Base-by-base conservation (phyloP, 345 rosid species). In the Eutrema yunnanense region DNA sequence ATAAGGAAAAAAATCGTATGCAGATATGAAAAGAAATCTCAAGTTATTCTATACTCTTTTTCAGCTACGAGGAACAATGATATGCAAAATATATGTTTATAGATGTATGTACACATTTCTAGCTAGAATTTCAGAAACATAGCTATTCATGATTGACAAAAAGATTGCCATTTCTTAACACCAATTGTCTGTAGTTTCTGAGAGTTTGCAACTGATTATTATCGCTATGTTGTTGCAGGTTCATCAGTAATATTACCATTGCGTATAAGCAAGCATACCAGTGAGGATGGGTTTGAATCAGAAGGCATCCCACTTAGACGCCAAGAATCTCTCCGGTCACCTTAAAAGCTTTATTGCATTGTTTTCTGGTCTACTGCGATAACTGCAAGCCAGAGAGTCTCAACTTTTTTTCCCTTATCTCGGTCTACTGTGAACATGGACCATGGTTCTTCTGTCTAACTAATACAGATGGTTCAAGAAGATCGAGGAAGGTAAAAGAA, bases 231-330 rank as follows among this genome's bases (percentile, higher is more conserved):
- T 47, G 42, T 58, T 64, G 41, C 79, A 86, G 94, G 92, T 71
- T 83, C 87, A 50, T 77, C 84, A 12, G 62, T 72, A 58, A 77
- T 71, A 65, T 64, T 65, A 48, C 82, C 86, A 8, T 26, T 73
- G 43, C 80, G 81, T 27, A 53, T 82, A 22, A 58, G 80, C 48
- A 88, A 81, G 82, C 87, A 74, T 42, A n/a, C 44, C 5, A 82
- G 78, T 36, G 92, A 84, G 16, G 84, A 76, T 48, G 60, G 44
- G 13, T 71, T 60, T 61, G 84, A 82, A 44, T 65, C 58, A 3
- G 92, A 88, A 79, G 86, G 84, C 69, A 77, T 85, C 69, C 94
- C 94, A 51, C 86, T 88, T 36, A 83, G 86, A 67, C 81, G 79
- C 33, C 81, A 79, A 70, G 89, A 82, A 9, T 60, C 83, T 22